Evolutionary conservation across 2,329 filamentous ascomycete genomes (phyloP), one percentile per base, ranked within the genome.

Genomic region (Talaromyces amestolkiae): DNA sequence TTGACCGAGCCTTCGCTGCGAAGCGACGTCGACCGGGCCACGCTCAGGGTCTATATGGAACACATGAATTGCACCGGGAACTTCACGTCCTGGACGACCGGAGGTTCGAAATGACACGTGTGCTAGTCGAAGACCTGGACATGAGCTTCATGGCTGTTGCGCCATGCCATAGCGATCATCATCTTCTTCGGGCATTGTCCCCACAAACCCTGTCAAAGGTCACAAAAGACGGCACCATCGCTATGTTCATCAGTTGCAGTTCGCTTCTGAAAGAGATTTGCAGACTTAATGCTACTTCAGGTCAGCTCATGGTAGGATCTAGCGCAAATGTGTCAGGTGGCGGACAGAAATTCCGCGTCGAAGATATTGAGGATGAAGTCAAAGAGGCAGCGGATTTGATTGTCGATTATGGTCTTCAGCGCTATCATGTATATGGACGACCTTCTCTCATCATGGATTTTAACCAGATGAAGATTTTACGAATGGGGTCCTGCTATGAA

Each of bases 381-480:
- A 35, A 60, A 2, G 65, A 63, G 7, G 69, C 69, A 1, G 75
- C 74, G 2, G 71, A 77, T 69, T 68, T 77, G 3, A 68, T 75
- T 7, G 66, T 77, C 13, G 71, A 78, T 56, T 75, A 77, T 60
- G 74, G 76, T 9, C 63, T 69, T 43, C 69, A 71, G 47, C 70
- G 71, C 45, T 75, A 68, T 58, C 58, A 66, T n/a, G 24, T 68
- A 17, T 72, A 72, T 22, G 66, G 73, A 9, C 63, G 68, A 13
- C 70, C 71, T 24, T 74, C 72, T 17, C 74, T 72, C 4, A 75
- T 75, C 66, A 69, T 75, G 43, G 68, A 76, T 59, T 73, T 76
- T 47, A 58, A 66, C 53, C 65, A 68, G 15, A 69, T 70, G 43
- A 63, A 65, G 8, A 24, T 76, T 35, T 35, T 77, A 13, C 68